Conservation (phyloP, 2,329 filamentous ascomycete genomes). For the Seiridium unicorne region DNA sequence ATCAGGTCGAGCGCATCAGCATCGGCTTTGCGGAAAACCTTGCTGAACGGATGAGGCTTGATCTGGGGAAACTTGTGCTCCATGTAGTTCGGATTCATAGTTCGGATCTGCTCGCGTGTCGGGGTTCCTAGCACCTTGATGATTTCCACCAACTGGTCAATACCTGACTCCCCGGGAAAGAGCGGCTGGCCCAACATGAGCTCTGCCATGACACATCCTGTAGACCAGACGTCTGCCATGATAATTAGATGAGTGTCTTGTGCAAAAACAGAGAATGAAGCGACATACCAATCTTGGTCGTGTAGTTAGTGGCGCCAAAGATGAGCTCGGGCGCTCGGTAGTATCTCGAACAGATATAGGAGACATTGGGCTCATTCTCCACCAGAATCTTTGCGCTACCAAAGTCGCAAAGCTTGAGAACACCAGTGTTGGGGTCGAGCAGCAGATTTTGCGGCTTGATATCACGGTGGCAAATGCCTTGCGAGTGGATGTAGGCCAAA, state of each 20-base stretch:
- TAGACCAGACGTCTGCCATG: conserved; percentile 93
- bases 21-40: conserved; percentile 97
- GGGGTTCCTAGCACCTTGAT: conserved; percentile 98
- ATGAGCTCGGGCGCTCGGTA: conserved; percentile 98
- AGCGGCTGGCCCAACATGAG: conserved; percentile 97
- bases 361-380: conserved; percentile 98
- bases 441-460: conserved; percentile 99
- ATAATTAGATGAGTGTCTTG: background rate
- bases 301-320: conserved; percentile 98
- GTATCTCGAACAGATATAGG: conserved; percentile 99
- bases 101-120: conserved; percentile 95
- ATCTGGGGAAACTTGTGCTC: conserved; percentile 99
- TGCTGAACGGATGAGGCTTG: conserved; percentile 98
- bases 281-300: conserved; percentile 93
- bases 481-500: conserved; percentile 97
- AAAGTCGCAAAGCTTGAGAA: conserved; percentile 98
- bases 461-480: conserved; percentile 97
- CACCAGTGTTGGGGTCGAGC: conserved; percentile 84
- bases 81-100: conserved; percentile 99
- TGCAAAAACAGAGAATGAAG: conserved; percentile 7
- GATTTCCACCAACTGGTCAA: conserved; percentile 97
- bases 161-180: conserved; percentile 97
- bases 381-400: conserved; percentile 98
- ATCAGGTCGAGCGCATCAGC: conserved; percentile 92
- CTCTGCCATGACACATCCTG: conserved; percentile 98